Percentiles rank a stretch among this genome's conserved stretches.
phyloP scores from a whole-genome alignment of 768 basidiomycete genomes.

The Mycena capillaripes region DNA sequence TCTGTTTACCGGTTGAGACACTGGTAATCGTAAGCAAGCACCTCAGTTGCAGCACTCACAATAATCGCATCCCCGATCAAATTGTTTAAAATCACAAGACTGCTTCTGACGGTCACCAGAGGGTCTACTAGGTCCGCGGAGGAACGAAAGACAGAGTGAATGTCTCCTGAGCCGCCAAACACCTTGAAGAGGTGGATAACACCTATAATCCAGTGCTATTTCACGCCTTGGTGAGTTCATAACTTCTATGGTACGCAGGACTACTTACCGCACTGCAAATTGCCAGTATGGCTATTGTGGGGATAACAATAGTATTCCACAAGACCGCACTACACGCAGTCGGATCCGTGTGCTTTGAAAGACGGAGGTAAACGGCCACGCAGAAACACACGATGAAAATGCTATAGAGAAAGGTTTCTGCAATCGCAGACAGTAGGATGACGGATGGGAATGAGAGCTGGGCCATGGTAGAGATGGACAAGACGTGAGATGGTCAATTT shows the following conservation, averaged over 20 bases:
- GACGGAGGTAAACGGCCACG: not conserved
- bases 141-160: not conserved
- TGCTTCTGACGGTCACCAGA: not conserved
- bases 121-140: not conserved
- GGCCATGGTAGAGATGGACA: not conserved
- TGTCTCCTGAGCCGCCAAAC: not conserved
- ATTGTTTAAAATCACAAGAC: not conserved
- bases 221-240: not conserved
- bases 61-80: conserved; percentile 10
- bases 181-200: conserved; percentile 3
- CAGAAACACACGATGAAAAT: not conserved
- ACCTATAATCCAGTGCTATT: conserved; percentile 9
- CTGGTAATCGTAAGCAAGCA: conserved; percentile 8
- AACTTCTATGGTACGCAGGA: not conserved
- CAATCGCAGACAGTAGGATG: conserved; percentile 4
- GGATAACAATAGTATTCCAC: not conserved
- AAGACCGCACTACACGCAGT: not conserved
- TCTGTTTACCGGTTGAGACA: not conserved
- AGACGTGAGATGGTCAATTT: not conserved
- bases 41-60: conserved; percentile 9
- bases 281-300: not conserved
- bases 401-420: conserved; percentile 2
- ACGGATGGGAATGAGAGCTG: not conserved
- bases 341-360: conserved; percentile 3
- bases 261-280: not conserved